Evolutionary conservation across 2,329 filamentous ascomycete genomes (phyloP).

Genomic region (Camillea tinctor): DNA sequence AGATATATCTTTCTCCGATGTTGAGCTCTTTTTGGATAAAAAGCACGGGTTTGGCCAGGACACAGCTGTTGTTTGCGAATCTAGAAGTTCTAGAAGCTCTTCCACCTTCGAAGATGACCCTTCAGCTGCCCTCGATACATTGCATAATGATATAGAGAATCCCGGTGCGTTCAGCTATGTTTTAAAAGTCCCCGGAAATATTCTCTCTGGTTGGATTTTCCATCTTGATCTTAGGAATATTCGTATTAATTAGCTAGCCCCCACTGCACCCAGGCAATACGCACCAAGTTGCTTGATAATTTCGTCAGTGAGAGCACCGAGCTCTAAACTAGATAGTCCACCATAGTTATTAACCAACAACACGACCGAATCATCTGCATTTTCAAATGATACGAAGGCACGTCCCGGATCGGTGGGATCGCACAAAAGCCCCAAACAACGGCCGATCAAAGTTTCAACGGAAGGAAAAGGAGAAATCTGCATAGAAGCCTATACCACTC

Average conservation of each 20-base stretch:
- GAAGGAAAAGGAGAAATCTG: conserved; percentile 42
- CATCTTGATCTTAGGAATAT: conserved; percentile 37
- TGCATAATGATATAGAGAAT: conserved; percentile 55
- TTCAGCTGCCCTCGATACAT: conserved; percentile 40
- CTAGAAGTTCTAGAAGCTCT: conserved; percentile 47
- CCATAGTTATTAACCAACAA: conserved; percentile 59
- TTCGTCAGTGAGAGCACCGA: conserved; percentile 54
- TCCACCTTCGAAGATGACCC: conserved; percentile 20
- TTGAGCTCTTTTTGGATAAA: conserved; percentile 1
- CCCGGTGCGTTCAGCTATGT: conserved; percentile 55
- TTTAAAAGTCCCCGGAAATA: conserved; percentile 49
- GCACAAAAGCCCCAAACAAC: conserved; percentile 52
- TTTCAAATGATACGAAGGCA: conserved; percentile 47
- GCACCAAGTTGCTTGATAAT: conserved; percentile 9
- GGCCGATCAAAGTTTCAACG: conserved; percentile 38
- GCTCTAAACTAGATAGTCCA: conserved; percentile 52
- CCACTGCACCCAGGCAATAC: conserved; percentile 22
- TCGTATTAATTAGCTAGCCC: no score
- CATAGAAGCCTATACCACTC: conserved; percentile 31
- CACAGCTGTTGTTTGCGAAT: conserved; percentile 49
- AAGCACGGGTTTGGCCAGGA: conserved; percentile 44
- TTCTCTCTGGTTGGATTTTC: conserved; percentile 46
- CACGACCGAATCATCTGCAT: conserved; percentile 43
- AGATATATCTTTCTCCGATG: neutral
- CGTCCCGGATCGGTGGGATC: conserved; percentile 52